phyloP scores from a whole-genome alignment of 2,329 filamentous ascomycete species.

The Aureobasidium subglaciale region DNA sequence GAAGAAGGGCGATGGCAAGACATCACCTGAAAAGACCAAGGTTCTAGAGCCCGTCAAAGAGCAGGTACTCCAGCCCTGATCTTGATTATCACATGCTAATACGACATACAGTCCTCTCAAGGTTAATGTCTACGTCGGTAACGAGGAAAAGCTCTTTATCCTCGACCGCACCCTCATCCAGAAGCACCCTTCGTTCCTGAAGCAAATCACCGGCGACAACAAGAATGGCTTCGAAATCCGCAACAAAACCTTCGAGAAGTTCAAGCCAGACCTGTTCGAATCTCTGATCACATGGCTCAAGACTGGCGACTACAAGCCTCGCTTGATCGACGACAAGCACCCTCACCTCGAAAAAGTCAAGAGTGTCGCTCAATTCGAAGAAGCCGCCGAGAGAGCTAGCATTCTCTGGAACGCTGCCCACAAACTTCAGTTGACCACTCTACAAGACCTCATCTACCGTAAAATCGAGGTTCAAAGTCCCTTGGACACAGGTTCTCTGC shows the following conservation, averaged over 20 bases:
- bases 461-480: constrained; percentile 4
- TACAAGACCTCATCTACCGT: constrained; percentile 7
- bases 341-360: constrained; percentile 2
- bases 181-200: neutral
- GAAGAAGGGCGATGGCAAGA: neutral
- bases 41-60: neutral
- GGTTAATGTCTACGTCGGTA: constrained; percentile 5
- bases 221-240: neutral
- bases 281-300: neutral
- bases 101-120: neutral
- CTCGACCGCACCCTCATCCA: neutral
- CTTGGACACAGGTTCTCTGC: neutral
- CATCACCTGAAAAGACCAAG: neutral
- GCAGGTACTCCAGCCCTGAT: neutral
- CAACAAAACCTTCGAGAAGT: neutral
- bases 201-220: neutral
- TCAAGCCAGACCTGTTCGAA: neutral
- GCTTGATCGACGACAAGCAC: neutral
- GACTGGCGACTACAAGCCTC: neutral
- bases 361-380: neutral
- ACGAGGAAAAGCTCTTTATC: constrained; percentile 1
- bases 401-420: neutral
- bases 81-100: neutral
- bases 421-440: neutral
- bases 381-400: neutral